Conservation (phyloP, 768 basidiomycete species). For the Chalciporus piperatus region DNA sequence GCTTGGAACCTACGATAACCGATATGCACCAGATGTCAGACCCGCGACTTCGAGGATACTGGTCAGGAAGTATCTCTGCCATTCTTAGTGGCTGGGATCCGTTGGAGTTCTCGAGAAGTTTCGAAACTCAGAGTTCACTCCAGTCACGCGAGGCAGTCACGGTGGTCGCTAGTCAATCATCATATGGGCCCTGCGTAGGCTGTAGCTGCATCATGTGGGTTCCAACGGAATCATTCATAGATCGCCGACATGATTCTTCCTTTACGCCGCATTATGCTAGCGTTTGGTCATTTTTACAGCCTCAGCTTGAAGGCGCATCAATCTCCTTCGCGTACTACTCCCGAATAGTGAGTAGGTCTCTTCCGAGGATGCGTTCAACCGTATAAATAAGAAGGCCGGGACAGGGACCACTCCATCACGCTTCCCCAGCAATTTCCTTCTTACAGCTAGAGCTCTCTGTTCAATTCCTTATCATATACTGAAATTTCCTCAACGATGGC, state of each 20-base stretch:
- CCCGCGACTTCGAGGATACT: background rate
- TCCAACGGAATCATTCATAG: slow-evolving; percentile 2
- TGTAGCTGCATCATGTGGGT: slow-evolving; percentile 2
- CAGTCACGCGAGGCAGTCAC: background rate
- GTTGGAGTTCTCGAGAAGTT: background rate
- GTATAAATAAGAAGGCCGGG: slow-evolving; percentile 4
- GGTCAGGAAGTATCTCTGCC: background rate
- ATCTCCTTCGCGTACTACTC: background rate
- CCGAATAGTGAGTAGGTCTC: background rate
- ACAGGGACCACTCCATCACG: background rate
- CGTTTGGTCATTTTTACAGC: slow-evolving; percentile 9
- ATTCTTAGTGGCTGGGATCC: background rate
- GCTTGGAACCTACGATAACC: background rate
- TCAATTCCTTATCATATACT: background rate
- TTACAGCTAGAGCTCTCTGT: background rate
- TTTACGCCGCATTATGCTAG: slow-evolving; percentile 9
- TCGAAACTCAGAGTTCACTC: background rate
- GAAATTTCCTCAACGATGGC: slow-evolving; percentile 6
- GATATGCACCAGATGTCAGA: background rate
- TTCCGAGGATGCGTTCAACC: background rate
- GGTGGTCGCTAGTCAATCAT: background rate
- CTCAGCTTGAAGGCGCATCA: background rate
- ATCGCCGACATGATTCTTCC: background rate
- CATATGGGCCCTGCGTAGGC: background rate
- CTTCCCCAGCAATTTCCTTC: background rate